Conservation (phyloP, 441 rosid genomes). For the Cnidoscolus chayamansa region DNA sequence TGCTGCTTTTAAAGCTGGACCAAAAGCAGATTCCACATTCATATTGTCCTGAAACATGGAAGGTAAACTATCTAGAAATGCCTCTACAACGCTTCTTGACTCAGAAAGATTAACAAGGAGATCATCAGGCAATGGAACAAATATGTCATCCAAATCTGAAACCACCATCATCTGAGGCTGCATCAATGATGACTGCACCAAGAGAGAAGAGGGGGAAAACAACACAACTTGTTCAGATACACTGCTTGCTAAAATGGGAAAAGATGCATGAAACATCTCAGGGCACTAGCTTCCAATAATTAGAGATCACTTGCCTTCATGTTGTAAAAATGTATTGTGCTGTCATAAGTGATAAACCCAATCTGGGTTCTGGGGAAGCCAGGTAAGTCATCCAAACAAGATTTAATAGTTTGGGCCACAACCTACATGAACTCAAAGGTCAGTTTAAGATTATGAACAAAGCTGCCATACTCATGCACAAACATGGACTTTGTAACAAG, state of each 20-base stretch:
- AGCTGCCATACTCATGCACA: background rate
- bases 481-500: background rate
- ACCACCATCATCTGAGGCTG: conserved; percentile 99
- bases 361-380: conserved; percentile 98
- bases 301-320: conserved; percentile 69
- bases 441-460: background rate
- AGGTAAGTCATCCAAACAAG: conserved; percentile 91
- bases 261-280: conserved; percentile 8
- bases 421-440: conserved; percentile 39
- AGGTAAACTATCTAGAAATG: conserved; percentile 90
- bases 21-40: conserved; percentile 96
- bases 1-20: conserved; percentile 96
- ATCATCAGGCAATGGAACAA: conserved; percentile 94
- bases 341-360: conserved; percentile 96
- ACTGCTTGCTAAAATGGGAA: background rate
- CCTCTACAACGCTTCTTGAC: conserved; percentile 85
- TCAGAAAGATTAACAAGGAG: conserved; percentile 98
- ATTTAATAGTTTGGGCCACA: conserved; percentile 88
- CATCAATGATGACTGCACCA: conserved; percentile 84
- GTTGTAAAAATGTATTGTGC: conserved; percentile 95
- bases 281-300: conserved; percentile 23
- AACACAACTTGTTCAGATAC: conserved; percentile 23
- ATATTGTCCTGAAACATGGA: conserved; percentile 87
- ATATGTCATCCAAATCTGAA: conserved; percentile 92
- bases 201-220: conserved; percentile 20